These are phyloP conservation scores for Penicillium crystallinum DNA, from an alignment of 495 filamentous ascomycete species.

Conservation along the genomic window DNA sequence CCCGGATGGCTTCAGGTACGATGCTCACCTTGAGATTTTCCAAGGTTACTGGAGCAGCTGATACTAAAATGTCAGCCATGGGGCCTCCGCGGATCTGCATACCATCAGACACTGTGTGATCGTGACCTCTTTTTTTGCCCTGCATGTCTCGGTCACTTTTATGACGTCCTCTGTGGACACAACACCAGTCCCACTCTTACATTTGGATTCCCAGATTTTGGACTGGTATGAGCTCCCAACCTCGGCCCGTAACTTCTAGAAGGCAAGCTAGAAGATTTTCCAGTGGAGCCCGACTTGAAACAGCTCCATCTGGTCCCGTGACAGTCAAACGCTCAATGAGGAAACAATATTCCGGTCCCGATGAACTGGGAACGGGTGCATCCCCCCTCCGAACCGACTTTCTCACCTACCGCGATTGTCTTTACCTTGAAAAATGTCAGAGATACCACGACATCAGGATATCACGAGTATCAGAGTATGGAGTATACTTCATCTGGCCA, in stretches of 20 bases:
- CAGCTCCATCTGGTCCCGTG: constrained; percentile 13
- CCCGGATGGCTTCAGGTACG: constrained; percentile 1
- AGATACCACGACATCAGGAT: no score
- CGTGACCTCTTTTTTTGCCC: neutral
- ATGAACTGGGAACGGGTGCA: no score
- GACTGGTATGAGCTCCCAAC: constrained; percentile 1
- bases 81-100: constrained; percentile 1
- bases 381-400: no score
- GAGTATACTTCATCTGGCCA: no score
- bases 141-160: constrained; percentile 10
- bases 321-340: constrained; percentile 2
- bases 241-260: constrained; percentile 18
- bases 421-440: no score
- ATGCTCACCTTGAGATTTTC: no score
- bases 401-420: no score
- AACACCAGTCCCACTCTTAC: neutral
- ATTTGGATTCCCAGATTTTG: constrained; percentile 3
- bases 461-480: no score
- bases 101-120: neutral
- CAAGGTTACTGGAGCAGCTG: constrained; percentile 3
- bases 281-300: constrained; percentile 17
- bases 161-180: neutral
- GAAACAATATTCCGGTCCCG: neutral
- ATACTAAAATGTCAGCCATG: constrained; percentile 11
- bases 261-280: constrained; percentile 12